These are phyloP conservation scores for Phytophthora quininea DNA, from an alignment of 352 stramenopile genomes.

Conservation along the genomic window DNA sequence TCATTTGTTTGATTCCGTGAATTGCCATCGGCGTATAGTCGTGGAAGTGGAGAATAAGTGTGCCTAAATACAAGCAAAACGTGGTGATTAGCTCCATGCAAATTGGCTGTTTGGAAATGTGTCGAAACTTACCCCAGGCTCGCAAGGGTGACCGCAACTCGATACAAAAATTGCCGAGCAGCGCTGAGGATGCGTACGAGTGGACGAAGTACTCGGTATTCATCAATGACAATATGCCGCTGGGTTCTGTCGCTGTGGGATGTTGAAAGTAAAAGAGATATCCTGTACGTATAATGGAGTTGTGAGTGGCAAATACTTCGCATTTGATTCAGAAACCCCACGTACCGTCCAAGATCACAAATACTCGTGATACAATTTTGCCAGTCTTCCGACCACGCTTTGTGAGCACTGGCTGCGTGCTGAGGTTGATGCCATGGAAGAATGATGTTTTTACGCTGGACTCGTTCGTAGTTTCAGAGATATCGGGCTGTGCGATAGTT, in stretches of 20 bases:
- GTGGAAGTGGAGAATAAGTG: slow-evolving; percentile 80
- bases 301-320: slow-evolving; percentile 1
- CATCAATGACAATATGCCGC: slow-evolving; percentile 65
- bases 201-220: slow-evolving; percentile 74
- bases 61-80: slow-evolving; percentile 38
- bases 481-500: slow-evolving; percentile 3
- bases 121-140: slow-evolving; percentile 50
- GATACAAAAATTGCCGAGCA: slow-evolving; percentile 76
- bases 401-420: slow-evolving; percentile 69
- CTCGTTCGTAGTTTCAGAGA: slow-evolving; percentile 12
- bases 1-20: slow-evolving; percentile 57
- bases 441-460: slow-evolving; percentile 23
- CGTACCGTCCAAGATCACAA: slow-evolving; percentile 76
- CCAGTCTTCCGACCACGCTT: slow-evolving; percentile 73
- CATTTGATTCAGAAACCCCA: background rate
- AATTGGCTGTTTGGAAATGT: no score
- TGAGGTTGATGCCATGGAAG: slow-evolving; percentile 72
- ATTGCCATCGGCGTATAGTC: slow-evolving; percentile 48
- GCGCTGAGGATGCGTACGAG: slow-evolving; percentile 69
- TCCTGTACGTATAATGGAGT: slow-evolving; percentile 30
- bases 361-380: slow-evolving; percentile 74
- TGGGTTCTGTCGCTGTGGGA: slow-evolving; percentile 51
- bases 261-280: slow-evolving; percentile 86
- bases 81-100: no score
- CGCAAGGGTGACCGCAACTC: slow-evolving; percentile 67